Conservation (phyloP, 495 filamentous ascomycete species). For the Neurospora sublineolata region DNA sequence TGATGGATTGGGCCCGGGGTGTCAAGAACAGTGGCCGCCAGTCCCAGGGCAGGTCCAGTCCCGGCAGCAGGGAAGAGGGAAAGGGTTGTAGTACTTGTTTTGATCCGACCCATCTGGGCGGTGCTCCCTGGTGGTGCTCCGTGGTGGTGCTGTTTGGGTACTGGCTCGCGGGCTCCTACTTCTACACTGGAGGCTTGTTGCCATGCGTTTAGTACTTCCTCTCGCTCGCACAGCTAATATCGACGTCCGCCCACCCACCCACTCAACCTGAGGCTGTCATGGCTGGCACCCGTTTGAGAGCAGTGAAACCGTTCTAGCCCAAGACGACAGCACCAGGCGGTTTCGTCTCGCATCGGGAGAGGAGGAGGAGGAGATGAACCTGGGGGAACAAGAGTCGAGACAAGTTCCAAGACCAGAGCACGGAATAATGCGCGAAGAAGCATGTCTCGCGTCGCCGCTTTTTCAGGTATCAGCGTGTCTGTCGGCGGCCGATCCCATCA, state of each 20-base stretch:
- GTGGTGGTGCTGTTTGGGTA: background rate
- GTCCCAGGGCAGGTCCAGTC: background rate
- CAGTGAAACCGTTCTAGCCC: background rate
- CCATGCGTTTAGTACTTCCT: background rate
- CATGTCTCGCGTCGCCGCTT: background rate
- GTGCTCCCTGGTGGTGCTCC: background rate
- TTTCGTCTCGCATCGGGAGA: background rate
- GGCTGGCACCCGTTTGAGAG: background rate
- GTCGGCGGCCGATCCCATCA: background rate
- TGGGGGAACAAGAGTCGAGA: background rate
- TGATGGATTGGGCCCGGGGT: background rate
- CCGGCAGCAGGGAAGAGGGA: slow-evolving; percentile 1
- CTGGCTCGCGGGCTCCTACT: background rate
- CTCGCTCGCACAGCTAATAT: background rate
- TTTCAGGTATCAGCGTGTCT: background rate
- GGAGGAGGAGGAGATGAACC: background rate
- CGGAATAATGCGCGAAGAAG: background rate
- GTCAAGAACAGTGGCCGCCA: background rate
- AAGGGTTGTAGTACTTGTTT: background rate
- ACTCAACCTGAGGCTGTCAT: background rate
- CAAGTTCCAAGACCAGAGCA: background rate
- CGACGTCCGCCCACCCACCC: background rate
- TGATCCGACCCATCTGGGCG: background rate
- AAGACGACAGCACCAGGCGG: background rate
- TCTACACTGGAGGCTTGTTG: background rate